Conservation (phyloP, 805 yeast genomes). For the Schizosaccharomyces osmophilus region DNA sequence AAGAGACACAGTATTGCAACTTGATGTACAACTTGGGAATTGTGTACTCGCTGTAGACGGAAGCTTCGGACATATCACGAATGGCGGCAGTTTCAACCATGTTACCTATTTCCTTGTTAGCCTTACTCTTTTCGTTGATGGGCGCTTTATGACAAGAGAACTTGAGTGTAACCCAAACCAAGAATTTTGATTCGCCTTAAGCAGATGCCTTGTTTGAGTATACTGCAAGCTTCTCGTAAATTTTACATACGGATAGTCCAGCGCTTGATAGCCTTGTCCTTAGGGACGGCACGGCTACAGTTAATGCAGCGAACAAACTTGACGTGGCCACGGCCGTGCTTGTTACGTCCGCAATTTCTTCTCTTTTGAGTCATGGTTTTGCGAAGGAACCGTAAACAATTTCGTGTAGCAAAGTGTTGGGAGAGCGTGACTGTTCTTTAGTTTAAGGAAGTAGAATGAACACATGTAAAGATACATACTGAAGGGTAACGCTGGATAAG, state of each 20-base stretch:
- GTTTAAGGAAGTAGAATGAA: background rate
- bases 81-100: conserved; percentile 90
- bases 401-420: background rate
- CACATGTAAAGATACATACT: no score
- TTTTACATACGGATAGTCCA: conserved; percentile 30
- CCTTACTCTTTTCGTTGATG: background rate
- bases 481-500: no score
- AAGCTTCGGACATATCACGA: conserved; percentile 98
- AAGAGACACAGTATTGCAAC: conserved; percentile 98
- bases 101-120: conserved; percentile 21
- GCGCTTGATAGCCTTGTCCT: conserved; percentile 99
- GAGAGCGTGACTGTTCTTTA: background rate
- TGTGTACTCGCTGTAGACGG: conserved; percentile 97
- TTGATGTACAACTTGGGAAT: conserved; percentile 98
- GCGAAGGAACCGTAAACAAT: background rate
- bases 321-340: conserved; percentile 99
- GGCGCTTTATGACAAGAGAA: background rate
- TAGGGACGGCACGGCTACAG: conserved; percentile 98
- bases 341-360: conserved; percentile 99
- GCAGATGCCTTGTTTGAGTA: no score
- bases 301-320: conserved; percentile 98
- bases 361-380: conserved; percentile 93
- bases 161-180: no score
- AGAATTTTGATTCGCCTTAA: no score
- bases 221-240: background rate